Conservation (phyloP, 2,329 filamentous ascomycete genomes). For the Lasiodiplodia sp. region DNA sequence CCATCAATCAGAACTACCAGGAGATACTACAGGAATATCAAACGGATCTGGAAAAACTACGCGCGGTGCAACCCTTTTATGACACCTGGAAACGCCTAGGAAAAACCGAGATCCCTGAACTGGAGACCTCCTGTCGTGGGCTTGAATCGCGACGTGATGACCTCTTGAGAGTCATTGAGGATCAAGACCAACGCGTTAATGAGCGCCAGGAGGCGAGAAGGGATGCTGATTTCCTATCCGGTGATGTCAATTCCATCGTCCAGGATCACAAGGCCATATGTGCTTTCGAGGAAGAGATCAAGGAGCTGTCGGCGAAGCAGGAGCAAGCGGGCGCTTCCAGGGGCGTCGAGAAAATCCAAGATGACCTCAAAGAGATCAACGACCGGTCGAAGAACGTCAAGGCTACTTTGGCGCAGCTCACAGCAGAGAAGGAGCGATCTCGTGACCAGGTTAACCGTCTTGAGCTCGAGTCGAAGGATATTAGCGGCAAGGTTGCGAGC, state of each 20-base stretch:
- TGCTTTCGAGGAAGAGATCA: slow-evolving; percentile 75
- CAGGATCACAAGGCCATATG: slow-evolving; percentile 76
- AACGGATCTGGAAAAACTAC: slow-evolving; percentile 67
- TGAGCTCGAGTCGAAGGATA: slow-evolving; percentile 79
- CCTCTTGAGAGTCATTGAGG: slow-evolving; percentile 57
- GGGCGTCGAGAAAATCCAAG: slow-evolving; percentile 84
- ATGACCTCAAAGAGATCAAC: slow-evolving; percentile 70
- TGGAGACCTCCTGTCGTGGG: slow-evolving; percentile 69
- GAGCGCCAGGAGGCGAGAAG: slow-evolving; percentile 69
- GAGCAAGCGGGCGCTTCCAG: slow-evolving; percentile 70
- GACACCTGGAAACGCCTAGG: slow-evolving; percentile 77
- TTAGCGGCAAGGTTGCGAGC: slow-evolving; percentile 74
- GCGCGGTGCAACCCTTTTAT: slow-evolving; percentile 65
- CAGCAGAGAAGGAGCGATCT: slow-evolving; percentile 73
- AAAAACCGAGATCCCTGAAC: slow-evolving; percentile 70
- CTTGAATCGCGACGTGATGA: slow-evolving; percentile 50
- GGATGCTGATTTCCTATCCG: slow-evolving; percentile 77
- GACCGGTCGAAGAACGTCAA: slow-evolving; percentile 73
- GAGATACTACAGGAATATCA: slow-evolving; percentile 66
- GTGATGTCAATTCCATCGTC: slow-evolving; percentile 77
- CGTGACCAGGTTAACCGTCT: slow-evolving; percentile 72
- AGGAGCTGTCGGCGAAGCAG: slow-evolving; percentile 78
- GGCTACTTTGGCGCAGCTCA: slow-evolving; percentile 69
- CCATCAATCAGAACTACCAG: slow-evolving; percentile 64
- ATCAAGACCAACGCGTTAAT: slow-evolving; percentile 71